Evolutionary conservation across 2,329 filamentous ascomycete genomes (phyloP), one percentile per base, ranked within the genome.

Genomic region (Paracoccidioides brasiliensis): DNA sequence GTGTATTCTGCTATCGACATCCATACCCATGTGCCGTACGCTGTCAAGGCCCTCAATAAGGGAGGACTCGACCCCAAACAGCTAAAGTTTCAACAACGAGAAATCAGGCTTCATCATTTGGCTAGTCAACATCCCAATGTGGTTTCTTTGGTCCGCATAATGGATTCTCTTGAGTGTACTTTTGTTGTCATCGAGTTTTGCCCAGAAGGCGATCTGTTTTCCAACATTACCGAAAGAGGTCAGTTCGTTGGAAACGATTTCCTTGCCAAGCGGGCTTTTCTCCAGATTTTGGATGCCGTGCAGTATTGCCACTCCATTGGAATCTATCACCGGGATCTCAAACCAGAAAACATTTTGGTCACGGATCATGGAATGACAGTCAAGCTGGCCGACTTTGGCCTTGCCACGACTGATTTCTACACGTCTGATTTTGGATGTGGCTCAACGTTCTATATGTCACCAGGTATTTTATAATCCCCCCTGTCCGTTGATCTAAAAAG

Each of bases 401-500:
- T 98, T 55, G 93, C 93, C 57, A 97, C 90, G 30, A 84, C 83
- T 57, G 88, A 91, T 62, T 79, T 83, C 62, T 78, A 85, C 63
- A 95, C 91, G 61, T 86, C 90, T 64, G 93, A 98, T 71, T 96
- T 95, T 72, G 93, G 93, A 66, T 98, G 93, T 70, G 93, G 93
- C 60, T 97, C 93, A 37, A 97, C 91, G 12, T 97, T 97, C 67
- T 98, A 98, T 76, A 98, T 97, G 93, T 95, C 90, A 68, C 93
- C 93, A 81, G 91, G 91, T 96, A 86, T 71, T 81, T 76, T 61
- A 61, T 58, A 50, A 44, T 43, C 50, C 57, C 56, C 52, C 59
- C 55, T 48, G 30, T 33, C 35, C 38, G 52, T 56, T 58, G 53
- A 46, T 57, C 48, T 46, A 22, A 3, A 12, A 48, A 54, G 44